phyloP scores from a whole-genome alignment of 345 rosid genomes.

The Garcia nutans region DNA sequence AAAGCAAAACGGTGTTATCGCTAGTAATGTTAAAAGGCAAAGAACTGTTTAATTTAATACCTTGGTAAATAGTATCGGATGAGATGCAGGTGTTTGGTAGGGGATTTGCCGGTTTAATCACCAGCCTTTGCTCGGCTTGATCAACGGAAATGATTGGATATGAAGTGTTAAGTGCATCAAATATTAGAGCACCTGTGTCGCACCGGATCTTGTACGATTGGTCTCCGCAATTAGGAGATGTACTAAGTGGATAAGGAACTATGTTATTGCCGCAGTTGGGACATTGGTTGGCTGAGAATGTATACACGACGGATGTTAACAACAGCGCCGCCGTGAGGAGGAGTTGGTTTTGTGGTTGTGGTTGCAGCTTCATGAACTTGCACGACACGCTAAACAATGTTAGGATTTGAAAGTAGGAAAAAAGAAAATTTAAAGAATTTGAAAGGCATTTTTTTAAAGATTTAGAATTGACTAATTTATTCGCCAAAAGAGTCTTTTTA shows the following conservation, averaged over 20 bases:
- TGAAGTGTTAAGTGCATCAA: neutral
- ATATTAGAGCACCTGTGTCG: conserved; percentile 26
- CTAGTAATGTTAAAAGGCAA: conserved; percentile 50
- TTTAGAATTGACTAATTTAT: no score
- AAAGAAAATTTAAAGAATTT: no score
- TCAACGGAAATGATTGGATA: conserved; percentile 36
- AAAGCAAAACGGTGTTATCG: conserved; percentile 38
- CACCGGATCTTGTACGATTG: conserved; percentile 46
- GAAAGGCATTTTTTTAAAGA: no score
- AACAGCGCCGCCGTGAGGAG: neutral
- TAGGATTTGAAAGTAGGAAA: no score
- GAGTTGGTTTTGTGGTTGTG: neutral
- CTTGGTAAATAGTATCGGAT: conserved; percentile 27
- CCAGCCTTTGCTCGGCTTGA: conserved; percentile 32
- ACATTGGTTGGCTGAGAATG: neutral
- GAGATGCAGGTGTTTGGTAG: conserved; percentile 36
- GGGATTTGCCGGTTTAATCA: conserved; percentile 34
- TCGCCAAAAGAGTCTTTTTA: no score
- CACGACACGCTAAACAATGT: no score
- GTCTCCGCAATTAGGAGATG: conserved; percentile 42
- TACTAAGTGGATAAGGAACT: neutral
- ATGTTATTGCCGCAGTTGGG: neutral
- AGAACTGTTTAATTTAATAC: conserved; percentile 29
- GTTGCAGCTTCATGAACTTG: neutral
- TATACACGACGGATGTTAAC: neutral